Evolutionary conservation across 805 yeast genomes (phyloP).

Genomic region (Metschnikowia anglica): DNA sequence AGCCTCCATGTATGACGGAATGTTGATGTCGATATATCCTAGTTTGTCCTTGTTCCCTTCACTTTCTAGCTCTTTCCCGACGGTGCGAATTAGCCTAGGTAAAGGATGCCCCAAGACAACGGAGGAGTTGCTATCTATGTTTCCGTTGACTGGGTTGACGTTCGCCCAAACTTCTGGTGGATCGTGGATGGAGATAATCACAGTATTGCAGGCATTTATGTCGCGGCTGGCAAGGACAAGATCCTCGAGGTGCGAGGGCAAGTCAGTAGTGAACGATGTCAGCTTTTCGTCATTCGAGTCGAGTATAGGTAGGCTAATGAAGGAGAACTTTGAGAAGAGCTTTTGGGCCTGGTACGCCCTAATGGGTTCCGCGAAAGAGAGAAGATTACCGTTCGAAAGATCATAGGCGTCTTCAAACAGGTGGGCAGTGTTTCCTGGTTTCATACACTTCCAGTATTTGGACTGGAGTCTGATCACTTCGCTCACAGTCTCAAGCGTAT

Average conservation of each 20-base stretch:
- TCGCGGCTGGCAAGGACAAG: conserved; percentile 71
- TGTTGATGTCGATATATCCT: conserved; percentile 81
- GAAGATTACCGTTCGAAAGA: conserved; percentile 35
- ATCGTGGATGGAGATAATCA: conserved; percentile 78
- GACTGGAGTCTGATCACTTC: conserved; percentile 80
- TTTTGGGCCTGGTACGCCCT: conserved; percentile 66
- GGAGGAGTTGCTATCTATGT: conserved; percentile 68
- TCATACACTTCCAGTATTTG: conserved; percentile 81
- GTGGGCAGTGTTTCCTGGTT: conserved; percentile 56
- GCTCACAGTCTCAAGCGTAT: conserved; percentile 76
- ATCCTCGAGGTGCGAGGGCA: conserved; percentile 55
- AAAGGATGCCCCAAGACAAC: conserved; percentile 73
- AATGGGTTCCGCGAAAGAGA: conserved; percentile 69
- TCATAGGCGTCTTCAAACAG: conserved; percentile 42
- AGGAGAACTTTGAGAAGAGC: conserved; percentile 52
- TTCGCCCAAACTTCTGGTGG: conserved; percentile 93
- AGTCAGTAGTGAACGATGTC: conserved; percentile 34
- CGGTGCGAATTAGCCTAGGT: conserved; percentile 57
- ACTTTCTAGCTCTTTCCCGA: conserved; percentile 35
- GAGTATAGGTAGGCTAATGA: conserved; percentile 68
- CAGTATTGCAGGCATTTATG: conserved; percentile 59
- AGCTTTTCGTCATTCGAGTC: conserved; percentile 23
- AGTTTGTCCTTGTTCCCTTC: conserved; percentile 33
- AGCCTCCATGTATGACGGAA: conserved; percentile 51
- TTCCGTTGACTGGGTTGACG: conserved; percentile 75